These are phyloP conservation scores for Suillus hirtellus DNA, from an alignment of 768 basidiomycete species.

Conservation along the genomic window DNA sequence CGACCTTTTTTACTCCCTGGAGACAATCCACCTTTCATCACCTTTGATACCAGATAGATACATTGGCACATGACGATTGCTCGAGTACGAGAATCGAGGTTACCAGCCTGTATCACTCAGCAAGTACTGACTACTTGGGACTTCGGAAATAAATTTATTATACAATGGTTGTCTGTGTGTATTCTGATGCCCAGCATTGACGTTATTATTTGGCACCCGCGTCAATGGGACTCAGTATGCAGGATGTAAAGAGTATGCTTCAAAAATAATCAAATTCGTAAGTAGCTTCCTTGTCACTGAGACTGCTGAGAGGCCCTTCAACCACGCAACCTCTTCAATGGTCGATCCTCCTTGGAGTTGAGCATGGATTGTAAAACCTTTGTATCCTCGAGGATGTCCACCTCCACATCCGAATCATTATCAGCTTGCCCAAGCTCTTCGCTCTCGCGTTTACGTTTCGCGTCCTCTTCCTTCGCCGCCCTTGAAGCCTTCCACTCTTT, in stretches of 20 bases:
- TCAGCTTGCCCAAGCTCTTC: slow-evolving; percentile 25
- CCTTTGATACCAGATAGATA: slow-evolving; percentile 8
- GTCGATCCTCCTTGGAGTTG: slow-evolving; percentile 13
- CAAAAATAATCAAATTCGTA: not conserved
- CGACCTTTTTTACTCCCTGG: not conserved
- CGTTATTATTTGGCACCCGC: not conserved
- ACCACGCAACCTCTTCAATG: slow-evolving; percentile 29
- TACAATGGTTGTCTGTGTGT: not conserved
- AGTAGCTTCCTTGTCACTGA: not conserved
- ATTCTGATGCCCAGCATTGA: not conserved
- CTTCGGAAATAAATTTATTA: not conserved
- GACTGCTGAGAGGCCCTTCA: not conserved
- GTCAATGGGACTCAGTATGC: not conserved
- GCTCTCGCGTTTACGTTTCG: slow-evolving; percentile 30
- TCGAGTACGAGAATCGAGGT: not conserved
- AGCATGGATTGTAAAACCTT: slow-evolving; percentile 13
- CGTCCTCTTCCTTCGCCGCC: slow-evolving; percentile 36
- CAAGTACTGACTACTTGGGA: not conserved
- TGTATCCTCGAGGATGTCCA: slow-evolving; percentile 38
- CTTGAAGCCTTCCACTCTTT: slow-evolving; percentile 51
- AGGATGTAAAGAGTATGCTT: not conserved
- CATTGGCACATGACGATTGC: not conserved
- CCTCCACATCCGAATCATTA: slow-evolving; percentile 37
- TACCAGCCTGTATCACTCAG: not conserved
- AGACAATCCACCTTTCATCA: slow-evolving; percentile 1